These are phyloP conservation scores for Paulownia fortunei DNA, from an alignment of 257 asterid species.

Conservation along the genomic window DNA sequence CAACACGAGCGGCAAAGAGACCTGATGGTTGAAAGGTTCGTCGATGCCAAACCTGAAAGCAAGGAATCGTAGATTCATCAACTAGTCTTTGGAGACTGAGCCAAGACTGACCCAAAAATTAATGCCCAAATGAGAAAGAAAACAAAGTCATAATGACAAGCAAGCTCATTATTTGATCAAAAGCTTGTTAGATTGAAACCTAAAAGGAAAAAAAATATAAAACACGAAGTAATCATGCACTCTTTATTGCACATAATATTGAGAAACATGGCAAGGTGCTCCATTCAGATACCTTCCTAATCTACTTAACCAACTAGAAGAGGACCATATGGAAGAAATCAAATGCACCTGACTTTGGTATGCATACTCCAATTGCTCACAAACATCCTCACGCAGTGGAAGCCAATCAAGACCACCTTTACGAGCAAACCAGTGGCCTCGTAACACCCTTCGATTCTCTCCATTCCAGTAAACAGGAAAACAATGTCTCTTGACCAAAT, in stretches of 20 bases:
- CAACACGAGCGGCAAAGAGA: conserved; percentile 97
- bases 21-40: conserved; percentile 97
- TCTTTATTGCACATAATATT: not conserved
- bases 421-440: conserved; percentile 99
- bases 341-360: conserved; percentile 66
- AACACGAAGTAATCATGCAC: not conserved
- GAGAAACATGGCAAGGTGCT: not conserved
- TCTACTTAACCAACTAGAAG: not conserved
- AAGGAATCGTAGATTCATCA: conserved; percentile 29
- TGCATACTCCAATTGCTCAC: conserved; percentile 98
- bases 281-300: conserved; percentile 2
- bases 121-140: conserved; percentile 5
- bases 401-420: conserved; percentile 97
- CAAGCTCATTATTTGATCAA: conserved; percentile 6
- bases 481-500: conserved; percentile 86
- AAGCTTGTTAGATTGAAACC: not conserved
- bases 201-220: not conserved
- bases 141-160: not conserved
- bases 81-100: conserved; percentile 11
- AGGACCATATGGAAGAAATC: conserved; percentile 7
- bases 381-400: conserved; percentile 92
- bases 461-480: conserved; percentile 99
- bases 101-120: conserved; percentile 16
- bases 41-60: conserved; percentile 90
- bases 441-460: conserved; percentile 83